Evolutionary conservation across 495 filamentous ascomycete species (phyloP), one percentile per base, ranked within the genome.

Genomic region (Lasiosphaeria ovina): DNA sequence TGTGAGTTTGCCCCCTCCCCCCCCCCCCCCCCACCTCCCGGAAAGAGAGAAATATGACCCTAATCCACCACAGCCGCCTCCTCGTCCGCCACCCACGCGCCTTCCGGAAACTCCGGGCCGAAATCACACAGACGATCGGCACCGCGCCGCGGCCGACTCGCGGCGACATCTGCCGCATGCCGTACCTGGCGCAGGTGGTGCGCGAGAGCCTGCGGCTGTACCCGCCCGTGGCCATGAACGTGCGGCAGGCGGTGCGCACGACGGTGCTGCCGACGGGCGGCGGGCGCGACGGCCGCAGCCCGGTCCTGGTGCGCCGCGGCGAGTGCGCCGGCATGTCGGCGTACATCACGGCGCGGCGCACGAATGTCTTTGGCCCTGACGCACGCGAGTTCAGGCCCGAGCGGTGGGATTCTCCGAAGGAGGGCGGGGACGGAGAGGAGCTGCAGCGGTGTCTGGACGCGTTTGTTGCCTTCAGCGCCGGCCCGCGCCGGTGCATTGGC

Each of bases 161-260:
- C 70, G 81, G 85, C n/a, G 78, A 83, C 65, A 83, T 94, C 53
- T 83, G 83, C 64, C 85, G 91, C 34, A 80, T 95, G 40, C 81
- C 81, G 14, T 93, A 92, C 71, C 82, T 95, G 34, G 79, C 88
- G 64, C 82, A 77, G 61, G 86, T 93, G 44, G 91, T 95, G 72
- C 87, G 86, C 70, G 92, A 96, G 73, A 91, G 88, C 16, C 83
- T 96, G 73, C 90, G 92, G 55, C 89, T 91, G 70, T 91, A 95
- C 81, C 85, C 83, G 58, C 93, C 92, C 10, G 90, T 1, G 88
- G 89, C 3, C 87, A 91, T 10, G 75, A 87, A 64, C 86, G 8
- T 93, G 24, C 90, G 90, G 8, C 68, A 81, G 0, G 84, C 47
- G 79, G 82, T 12, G 38, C 65, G 10, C 11, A 34, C 17, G 24